Evolutionary conservation across 257 asterid species (phyloP), one percentile per base, ranked within the genome.

Genomic region (Rauvolfia tetraphylla): DNA sequence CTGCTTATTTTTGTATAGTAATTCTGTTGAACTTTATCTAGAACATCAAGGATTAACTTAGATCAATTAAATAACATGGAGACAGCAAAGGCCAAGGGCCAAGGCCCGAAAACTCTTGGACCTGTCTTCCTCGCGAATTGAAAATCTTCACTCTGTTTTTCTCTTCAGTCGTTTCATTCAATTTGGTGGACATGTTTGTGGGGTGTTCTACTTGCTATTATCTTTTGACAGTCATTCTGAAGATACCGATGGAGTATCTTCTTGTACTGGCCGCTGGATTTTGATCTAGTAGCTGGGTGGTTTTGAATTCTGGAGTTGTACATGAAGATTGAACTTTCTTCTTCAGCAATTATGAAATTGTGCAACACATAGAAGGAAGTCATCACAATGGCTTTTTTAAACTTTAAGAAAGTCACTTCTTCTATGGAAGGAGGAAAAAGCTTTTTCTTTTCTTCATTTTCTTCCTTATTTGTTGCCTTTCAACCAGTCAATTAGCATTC

Each of bases 1-100:
- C 79, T 58, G 68, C 61, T 74, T 68, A 29, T 86, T 80, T 34
- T 48, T 27, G 25, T 10, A 38, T 51, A 49, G 48, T 18, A 23
- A 33, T 48, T 33, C 46, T 49, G 22, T 72, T 53, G 76, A 29
- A 51, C 8, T 17, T 34, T 72, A 27, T 72, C 22, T 66, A 22
- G 51, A 25, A 66, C 39, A 23, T 38, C 41, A 20, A 23, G n/a
- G 33, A 17, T 49, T 15, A 49, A 53, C 25, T 22, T 9, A 22
- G 27, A 8, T 74, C 27, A 23, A 61, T 2, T 73, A 25, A 13
- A 6, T 56, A 10, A 51, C 23, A 17, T 49, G 4, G 34, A 9
- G 44, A 23, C 29, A n/a, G 33, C 12, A 48, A 27, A 41, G 10
- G 10, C 51, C 51, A 46, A 46, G 51, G 57, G 31, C 18, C 65